Evolutionary conservation across 352 stramenopile genomes (phyloP), one percentile per base, ranked within the genome.

Genomic region (Globisporangium ultimum): DNA sequence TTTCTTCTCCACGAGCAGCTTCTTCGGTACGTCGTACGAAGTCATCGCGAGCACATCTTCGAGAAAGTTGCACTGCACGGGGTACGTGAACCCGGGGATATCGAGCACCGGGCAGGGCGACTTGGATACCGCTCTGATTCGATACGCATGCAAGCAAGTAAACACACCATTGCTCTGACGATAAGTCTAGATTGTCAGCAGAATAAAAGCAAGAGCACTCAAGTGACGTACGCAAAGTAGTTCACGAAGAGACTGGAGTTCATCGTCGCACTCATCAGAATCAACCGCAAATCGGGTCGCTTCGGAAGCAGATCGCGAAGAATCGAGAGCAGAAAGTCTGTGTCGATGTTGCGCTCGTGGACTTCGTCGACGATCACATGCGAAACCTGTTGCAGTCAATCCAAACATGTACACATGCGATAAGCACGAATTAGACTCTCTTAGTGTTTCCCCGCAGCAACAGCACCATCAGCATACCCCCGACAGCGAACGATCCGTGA

Each of bases 331-430:
- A 99, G 70, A 45, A 99, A 97, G 64, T 99, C 96, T 17, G 88
- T 97, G 71, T 98, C 96, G 17, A 99, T 81, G 56, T 97, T 96
- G 36, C 97, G 81, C 64, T 99, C 98, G 68, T 99, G 96, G 20
- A 99, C 96, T 74, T 99, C 97, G 74, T 99, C 98, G n/a, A 99
- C 90, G 50, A 99, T 91, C 55, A 99, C 87, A 67, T 99, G 97
- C 15, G 94, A 97, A 17, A 99, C 72, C 72, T 81, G 15, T 17
- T 8, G 41, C 3, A 57, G 12, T 10, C 17, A 42, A 36, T 1
- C 8, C 13, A 3, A 18, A 18, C 24, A 18, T n/a, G 22, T 40
- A 40, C 15, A 48, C 7, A 32, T 43, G n/a, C 36, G 20, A 36
- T 12, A 17, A 4, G 21, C 20, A 41, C 7, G 32, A 9, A 43